Evolutionary conservation across 2,329 filamentous ascomycete species (phyloP).

Genomic region (Cladorrhinum sp.): DNA sequence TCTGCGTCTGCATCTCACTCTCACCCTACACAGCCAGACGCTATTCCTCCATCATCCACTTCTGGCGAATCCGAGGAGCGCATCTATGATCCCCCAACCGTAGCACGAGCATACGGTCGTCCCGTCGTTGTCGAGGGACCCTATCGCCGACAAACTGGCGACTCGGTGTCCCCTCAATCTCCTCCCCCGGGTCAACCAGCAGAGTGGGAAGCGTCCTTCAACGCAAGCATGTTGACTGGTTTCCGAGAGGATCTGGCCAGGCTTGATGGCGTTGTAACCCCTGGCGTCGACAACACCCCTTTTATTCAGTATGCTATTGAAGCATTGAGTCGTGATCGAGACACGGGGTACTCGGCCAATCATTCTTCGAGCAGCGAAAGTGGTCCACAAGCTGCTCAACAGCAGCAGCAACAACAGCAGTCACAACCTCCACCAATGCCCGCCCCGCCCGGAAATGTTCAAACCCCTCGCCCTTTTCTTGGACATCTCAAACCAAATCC

Average conservation of each 20-base stretch:
- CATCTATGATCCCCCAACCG: slow-evolving; percentile 35
- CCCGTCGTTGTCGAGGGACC: slow-evolving; percentile 26
- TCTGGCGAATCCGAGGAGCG: slow-evolving; percentile 46
- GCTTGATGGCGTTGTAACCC: slow-evolving; percentile 58
- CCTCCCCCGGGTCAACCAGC: slow-evolving; percentile 17
- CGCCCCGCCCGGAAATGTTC: background rate
- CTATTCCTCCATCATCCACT: slow-evolving; percentile 32
- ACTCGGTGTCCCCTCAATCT: slow-evolving; percentile 17
- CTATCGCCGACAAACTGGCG: slow-evolving; percentile 9
- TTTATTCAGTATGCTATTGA: slow-evolving; percentile 90
- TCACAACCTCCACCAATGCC: slow-evolving; percentile 1
- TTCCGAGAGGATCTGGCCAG: slow-evolving; percentile 53
- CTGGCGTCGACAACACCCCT: slow-evolving; percentile 77
- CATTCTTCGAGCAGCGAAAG: slow-evolving; percentile 43
- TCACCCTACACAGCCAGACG: background rate
- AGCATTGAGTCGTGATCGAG: slow-evolving; percentile 73
- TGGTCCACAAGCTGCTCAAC: slow-evolving; percentile 21
- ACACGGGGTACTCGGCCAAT: slow-evolving; percentile 53
- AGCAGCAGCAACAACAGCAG: slow-evolving; percentile 10
- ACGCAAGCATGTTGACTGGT: slow-evolving; percentile 27
- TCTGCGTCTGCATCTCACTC: background rate
- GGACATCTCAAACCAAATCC: slow-evolving; percentile 18
- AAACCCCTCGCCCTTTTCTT: slow-evolving; percentile 3
- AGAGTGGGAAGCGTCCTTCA: slow-evolving; percentile 20
- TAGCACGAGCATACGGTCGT: slow-evolving; percentile 26